phyloP scores from a whole-genome alignment of 139 green algal genomes.

The Zygnema cylindricum region DNA sequence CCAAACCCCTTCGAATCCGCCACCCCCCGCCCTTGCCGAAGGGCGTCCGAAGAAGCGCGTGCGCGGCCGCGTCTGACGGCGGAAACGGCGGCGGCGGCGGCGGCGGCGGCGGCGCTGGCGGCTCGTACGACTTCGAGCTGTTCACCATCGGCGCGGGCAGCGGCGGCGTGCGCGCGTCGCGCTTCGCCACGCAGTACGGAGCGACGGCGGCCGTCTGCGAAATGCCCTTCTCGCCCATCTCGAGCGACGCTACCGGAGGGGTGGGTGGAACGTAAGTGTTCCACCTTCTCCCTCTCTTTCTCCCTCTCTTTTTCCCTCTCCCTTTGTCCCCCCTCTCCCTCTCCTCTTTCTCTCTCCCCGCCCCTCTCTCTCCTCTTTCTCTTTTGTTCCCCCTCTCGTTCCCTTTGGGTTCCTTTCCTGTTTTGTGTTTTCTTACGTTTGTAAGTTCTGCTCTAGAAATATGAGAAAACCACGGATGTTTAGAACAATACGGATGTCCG shows the following conservation, averaged over 20 bases:
- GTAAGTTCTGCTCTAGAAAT: too few species aligned
- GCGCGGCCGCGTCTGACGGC: too few species aligned
- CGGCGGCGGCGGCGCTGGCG: conserved; percentile 10
- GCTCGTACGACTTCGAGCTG: conserved; percentile 80
- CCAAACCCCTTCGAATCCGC: too few species aligned
- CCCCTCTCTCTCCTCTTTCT: conserved; percentile 9
- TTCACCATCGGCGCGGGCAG: conserved; percentile 90
- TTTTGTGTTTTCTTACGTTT: too few species aligned
- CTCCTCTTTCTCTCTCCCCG: too few species aligned
- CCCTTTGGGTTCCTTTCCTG: too few species aligned
- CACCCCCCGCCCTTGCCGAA: too few species aligned
- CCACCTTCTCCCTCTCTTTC: conserved; percentile 15
- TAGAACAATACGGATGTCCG: too few species aligned
- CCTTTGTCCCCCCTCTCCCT: not conserved
- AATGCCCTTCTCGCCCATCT: conserved; percentile 88
- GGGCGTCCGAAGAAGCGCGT: not conserved
- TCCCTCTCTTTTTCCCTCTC: not conserved
- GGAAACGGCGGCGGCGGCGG: not conserved
- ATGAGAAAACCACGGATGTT: too few species aligned
- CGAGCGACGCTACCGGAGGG: conserved; percentile 79
- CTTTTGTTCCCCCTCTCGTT: not conserved
- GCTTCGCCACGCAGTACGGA: conserved; percentile 64
- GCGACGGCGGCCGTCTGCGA: conserved; percentile 91
- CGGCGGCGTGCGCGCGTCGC: conserved; percentile 82
- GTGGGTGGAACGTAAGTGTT: conserved; percentile 84